phyloP scores from a whole-genome alignment of 2,329 filamentous ascomycete genomes.

The Trichophyton benhamiae region DNA sequence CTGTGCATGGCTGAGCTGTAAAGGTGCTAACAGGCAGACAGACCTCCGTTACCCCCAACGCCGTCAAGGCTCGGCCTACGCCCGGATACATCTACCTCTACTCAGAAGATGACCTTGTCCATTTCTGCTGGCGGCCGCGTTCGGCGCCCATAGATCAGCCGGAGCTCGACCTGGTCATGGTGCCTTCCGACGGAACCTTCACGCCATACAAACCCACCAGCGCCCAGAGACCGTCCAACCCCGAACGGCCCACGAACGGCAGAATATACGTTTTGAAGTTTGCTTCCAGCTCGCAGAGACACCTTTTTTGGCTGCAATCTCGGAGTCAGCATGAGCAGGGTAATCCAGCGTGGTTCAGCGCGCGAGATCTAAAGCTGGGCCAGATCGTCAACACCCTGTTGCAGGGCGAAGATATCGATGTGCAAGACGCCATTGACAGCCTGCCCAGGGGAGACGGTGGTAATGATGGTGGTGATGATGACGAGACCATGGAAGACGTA shows the following conservation, averaged over 20 bases:
- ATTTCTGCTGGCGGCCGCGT: constrained; percentile 94
- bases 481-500: constrained; percentile 69
- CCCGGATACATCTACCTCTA: constrained; percentile 89
- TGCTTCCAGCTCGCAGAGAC: constrained; percentile 73
- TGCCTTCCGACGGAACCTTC: constrained; percentile 80
- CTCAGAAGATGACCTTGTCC: constrained; percentile 82
- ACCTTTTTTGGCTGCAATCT: constrained; percentile 95
- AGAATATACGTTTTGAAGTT: constrained; percentile 93
- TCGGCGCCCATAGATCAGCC: constrained; percentile 56
- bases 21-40: constrained; percentile 16
- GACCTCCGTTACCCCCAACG: constrained; percentile 49
- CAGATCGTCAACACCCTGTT: constrained; percentile 74
- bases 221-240: constrained; percentile 45
- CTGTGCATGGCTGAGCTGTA: background rate
- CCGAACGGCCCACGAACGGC: constrained; percentile 60
- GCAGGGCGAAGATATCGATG: constrained; percentile 78
- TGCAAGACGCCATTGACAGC: constrained; percentile 57
- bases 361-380: constrained; percentile 73
- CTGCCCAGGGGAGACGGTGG: constrained; percentile 41
- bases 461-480: constrained; percentile 46
- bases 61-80: constrained; percentile 59
- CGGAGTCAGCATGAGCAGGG: constrained; percentile 62
- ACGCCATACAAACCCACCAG: constrained; percentile 58
- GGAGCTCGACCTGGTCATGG: constrained; percentile 83
- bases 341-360: constrained; percentile 69